Evolutionary conservation across 2,329 filamentous ascomycete species (phyloP), one percentile per base, ranked within the genome.

Genomic region (Mycogone perniciosa): DNA sequence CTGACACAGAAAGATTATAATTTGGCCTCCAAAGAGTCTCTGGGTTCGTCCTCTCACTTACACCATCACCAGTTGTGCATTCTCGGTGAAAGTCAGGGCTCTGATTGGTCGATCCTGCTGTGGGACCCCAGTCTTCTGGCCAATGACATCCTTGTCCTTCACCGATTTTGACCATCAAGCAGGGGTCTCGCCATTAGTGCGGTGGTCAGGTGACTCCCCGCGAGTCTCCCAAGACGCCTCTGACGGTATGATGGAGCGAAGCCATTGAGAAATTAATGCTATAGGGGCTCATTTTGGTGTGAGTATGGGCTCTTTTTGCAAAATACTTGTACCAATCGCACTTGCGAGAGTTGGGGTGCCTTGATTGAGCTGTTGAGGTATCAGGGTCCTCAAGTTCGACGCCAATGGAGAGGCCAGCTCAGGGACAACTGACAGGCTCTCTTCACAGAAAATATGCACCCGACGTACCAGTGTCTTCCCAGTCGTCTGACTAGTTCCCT

Each of bases 1-100:
- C 65, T 68, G 66, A 64, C 64, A 63, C 62, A 55, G 60, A 62
- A 65, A 61, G 64, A 62, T 67, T 69, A 69, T 70, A 69, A 68
- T 67, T 62, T 64, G 65, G 62, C 61, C 59, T 65, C 59, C 59
- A 60, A 60, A 62, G 61, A 63, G 65, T 59, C 60, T 68, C 64
- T 67, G 60, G 59, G 38, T 61, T 61, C 53, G 44, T 45, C 43
- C 43, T 40, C 20, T 55, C 52, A 70, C 68, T 70, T 70, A 70
- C 68, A 70, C 67, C 64, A 63, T 64, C 65, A 58, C 58, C 56
- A 59, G 47, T 54, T 58, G 57, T 50, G 60, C 62, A 63, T 64
- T 64, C 57, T 62, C 64, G 64, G 63, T 66, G 57, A 37, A 45
- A 47, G 51, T 56, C 41, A 57, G 60, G 58, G 52, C 34, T 10